Evolutionary conservation across 495 filamentous ascomycete species (phyloP).

Genomic region (Penicillium tannophilum): DNA sequence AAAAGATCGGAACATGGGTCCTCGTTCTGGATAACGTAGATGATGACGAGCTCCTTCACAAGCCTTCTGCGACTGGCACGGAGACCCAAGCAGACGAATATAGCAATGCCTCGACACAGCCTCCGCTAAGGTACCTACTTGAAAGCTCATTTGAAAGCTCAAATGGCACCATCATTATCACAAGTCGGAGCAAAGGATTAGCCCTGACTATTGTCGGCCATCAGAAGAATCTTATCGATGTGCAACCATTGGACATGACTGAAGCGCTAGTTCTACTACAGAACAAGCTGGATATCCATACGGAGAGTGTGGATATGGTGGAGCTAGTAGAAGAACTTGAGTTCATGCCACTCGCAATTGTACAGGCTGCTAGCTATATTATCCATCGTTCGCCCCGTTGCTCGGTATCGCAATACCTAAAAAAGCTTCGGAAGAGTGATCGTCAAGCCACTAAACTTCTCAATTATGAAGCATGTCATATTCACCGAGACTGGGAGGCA

Average conservation of each 20-base stretch:
- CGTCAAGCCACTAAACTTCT: neutral
- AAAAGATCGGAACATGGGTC: neutral
- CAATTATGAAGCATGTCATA: neutral
- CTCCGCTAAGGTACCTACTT: too few species aligned
- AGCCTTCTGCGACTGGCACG: neutral
- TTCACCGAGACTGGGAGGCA: slow-evolving; percentile 23
- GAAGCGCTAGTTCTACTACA: too few species aligned
- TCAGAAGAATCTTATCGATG: too few species aligned
- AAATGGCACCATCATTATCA: too few species aligned
- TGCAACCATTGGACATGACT: too few species aligned
- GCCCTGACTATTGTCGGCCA: too few species aligned
- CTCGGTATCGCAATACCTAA: slow-evolving; percentile 32
- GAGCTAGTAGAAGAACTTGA: slow-evolving; percentile 24
- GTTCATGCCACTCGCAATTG: too few species aligned
- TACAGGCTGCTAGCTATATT: slow-evolving; percentile 53
- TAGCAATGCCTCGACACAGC: too few species aligned
- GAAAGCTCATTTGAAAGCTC: too few species aligned
- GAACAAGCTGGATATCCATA: too few species aligned
- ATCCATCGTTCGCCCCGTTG: slow-evolving; percentile 9
- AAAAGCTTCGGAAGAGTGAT: slow-evolving; percentile 29
- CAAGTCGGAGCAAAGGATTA: too few species aligned
- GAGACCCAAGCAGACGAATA: neutral
- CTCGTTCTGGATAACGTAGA: slow-evolving; percentile 6
- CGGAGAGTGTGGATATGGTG: too few species aligned
- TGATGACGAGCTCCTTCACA: slow-evolving; percentile 3